Conservation (phyloP, 306 rosid genomes). For the Senna siamea region DNA sequence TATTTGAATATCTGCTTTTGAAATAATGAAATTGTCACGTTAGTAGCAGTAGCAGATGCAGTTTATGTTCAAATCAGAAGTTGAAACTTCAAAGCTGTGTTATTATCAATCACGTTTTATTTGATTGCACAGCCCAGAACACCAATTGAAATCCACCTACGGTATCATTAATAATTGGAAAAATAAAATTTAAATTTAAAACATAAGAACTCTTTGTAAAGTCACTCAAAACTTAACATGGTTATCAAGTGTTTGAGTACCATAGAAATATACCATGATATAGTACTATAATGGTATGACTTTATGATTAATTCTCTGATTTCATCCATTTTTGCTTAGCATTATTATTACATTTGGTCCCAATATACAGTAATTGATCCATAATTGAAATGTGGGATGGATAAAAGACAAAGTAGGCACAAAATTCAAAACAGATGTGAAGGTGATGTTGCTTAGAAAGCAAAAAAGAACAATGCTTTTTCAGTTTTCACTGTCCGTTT, state of each 20-base stretch:
- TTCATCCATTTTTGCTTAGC: too few species aligned
- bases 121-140: not conserved
- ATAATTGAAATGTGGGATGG: too few species aligned
- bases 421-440: not conserved
- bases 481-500: slow-evolving; percentile 18
- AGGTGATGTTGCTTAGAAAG: not conserved
- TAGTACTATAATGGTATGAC: too few species aligned
- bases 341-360: not conserved
- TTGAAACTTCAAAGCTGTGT: not conserved
- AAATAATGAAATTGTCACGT: not conserved
- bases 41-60: not conserved
- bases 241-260: too few species aligned
- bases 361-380: not conserved
- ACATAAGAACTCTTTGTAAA: too few species aligned
- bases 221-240: too few species aligned
- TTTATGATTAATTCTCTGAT: too few species aligned
- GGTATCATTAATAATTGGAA: too few species aligned
- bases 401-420: not conserved
- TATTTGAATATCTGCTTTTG: too few species aligned
- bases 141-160: not conserved
- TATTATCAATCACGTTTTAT: not conserved
- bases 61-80: not conserved
- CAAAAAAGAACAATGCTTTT: not conserved
- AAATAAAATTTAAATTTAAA: too few species aligned
- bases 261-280: too few species aligned